phyloP scores from a whole-genome alignment of 1,284 basidiomycete genomes.

The Austroboletus niveus region DNA sequence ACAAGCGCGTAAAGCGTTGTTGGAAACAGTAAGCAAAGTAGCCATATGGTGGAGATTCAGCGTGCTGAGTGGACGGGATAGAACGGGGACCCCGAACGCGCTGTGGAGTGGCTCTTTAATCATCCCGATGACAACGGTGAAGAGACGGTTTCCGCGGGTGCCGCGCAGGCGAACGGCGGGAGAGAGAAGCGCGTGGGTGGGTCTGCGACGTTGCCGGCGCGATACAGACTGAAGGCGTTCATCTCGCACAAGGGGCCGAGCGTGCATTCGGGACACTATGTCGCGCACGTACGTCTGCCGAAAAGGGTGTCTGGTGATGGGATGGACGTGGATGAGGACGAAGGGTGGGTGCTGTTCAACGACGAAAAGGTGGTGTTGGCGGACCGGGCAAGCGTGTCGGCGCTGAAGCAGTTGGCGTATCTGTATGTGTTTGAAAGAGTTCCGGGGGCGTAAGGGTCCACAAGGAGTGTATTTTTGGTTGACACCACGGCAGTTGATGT shows the following conservation, averaged over 20 bases:
- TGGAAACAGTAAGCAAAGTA: conserved; percentile 58
- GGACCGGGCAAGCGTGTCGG: conserved; percentile 68
- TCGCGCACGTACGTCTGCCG: conserved; percentile 65
- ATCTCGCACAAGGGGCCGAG: conserved; percentile 97
- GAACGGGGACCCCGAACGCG: conserved; percentile 77
- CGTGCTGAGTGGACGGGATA: conserved; percentile 28
- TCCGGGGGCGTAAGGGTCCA: conserved; percentile 9
- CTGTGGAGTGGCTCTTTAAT: conserved; percentile 97
- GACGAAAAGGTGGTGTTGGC: conserved; percentile 95
- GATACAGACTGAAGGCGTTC: conserved; percentile 86
- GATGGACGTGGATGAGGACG: conserved; percentile 28
- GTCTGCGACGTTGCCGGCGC: conserved; percentile 56
- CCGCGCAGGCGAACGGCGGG: conserved; percentile 17
- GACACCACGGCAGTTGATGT: no score
- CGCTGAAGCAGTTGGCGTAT: conserved; percentile 81
- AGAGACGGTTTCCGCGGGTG: conserved; percentile 37
- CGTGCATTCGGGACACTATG: conserved; percentile 94
- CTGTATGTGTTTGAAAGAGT: conserved; percentile 81
- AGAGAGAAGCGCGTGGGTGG: conserved; percentile 8
- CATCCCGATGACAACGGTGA: conserved; percentile 83
- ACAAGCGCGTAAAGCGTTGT: conserved; percentile 87
- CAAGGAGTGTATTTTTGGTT: no score
- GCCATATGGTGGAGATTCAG: background rate
- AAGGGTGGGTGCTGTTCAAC: conserved; percentile 86
- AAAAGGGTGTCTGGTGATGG: conserved; percentile 2